A percentile compares a stretch with the other conserved stretches of the same genome.
Evolutionary conservation across 352 stramenopile species (phyloP).

Genomic region (Phytophthora chlamydospora): DNA sequence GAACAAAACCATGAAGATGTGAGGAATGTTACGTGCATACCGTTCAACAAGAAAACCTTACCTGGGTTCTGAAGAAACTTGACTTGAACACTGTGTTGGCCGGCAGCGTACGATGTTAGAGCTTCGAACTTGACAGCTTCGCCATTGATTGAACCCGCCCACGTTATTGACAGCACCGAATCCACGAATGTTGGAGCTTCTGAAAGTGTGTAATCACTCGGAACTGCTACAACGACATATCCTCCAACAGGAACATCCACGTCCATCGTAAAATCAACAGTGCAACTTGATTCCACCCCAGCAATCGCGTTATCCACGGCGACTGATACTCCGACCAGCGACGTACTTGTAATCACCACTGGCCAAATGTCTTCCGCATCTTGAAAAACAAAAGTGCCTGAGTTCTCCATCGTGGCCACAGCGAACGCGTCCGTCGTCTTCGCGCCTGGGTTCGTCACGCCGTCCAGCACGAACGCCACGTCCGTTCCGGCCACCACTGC

Average conservation of each 20-base stretch:
- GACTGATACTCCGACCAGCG: conserved; percentile 10
- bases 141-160: conserved; percentile 14
- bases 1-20: conserved; percentile 6
- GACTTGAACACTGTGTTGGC: conserved; percentile 29
- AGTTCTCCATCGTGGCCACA: conserved; percentile 44
- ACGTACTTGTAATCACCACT: conserved; percentile 11
- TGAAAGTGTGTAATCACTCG: conserved; percentile 15
- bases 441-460: conserved; percentile 59
- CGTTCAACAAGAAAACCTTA: conserved; percentile 6
- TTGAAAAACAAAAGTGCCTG: neutral
- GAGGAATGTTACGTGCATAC: neutral
- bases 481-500: conserved; percentile 23
- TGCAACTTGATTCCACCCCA: conserved; percentile 27
- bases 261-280: conserved; percentile 16
- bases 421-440: conserved; percentile 46
- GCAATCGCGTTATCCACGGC: conserved; percentile 15
- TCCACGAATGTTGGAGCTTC: conserved; percentile 25
- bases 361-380: too few species aligned
- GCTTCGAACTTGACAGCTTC: conserved; percentile 20
- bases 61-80: conserved; percentile 45
- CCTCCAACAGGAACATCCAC: conserved; percentile 33
- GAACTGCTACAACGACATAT: conserved; percentile 30
- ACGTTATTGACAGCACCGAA: neutral
- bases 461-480: conserved; percentile 54
- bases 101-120: conserved; percentile 10